Evolutionary conservation across 768 basidiomycete genomes (phyloP).

Genomic region (button mushroom (Agaricus bisporus)): DNA sequence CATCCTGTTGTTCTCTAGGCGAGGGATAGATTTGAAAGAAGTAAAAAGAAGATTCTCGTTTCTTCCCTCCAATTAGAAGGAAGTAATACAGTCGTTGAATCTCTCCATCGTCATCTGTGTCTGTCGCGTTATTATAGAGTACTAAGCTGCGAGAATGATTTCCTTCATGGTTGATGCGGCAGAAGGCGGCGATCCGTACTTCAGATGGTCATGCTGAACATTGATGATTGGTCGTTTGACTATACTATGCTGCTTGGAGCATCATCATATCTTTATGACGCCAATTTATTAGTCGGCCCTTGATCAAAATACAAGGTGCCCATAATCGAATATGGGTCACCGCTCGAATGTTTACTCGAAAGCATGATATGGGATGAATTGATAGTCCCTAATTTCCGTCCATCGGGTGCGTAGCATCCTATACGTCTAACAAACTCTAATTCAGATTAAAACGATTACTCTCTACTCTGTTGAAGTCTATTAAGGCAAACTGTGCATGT

Average conservation of each 20-base stretch:
- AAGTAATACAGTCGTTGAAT: neutral
- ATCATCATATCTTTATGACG: neutral
- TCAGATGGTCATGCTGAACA: no score
- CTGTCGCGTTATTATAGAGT: no score
- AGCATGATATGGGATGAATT: neutral
- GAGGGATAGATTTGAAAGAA: neutral
- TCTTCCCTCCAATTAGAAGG: neutral
- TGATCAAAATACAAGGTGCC: no score
- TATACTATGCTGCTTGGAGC: no score
- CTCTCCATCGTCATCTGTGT: no score
- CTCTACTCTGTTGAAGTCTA: neutral
- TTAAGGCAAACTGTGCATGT: neutral
- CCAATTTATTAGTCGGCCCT: neutral
- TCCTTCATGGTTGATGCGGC: no score
- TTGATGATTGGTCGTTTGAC: no score
- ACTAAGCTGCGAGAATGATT: no score
- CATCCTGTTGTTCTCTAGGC: neutral
- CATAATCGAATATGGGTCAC: no score
- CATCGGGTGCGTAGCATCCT: neutral
- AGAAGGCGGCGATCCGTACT: no score
- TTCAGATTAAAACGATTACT: neutral
- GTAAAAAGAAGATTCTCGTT: neutral
- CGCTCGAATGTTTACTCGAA: neutral
- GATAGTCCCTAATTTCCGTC: neutral
- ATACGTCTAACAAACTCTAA: neutral